Evolutionary conservation across 768 basidiomycete species (phyloP).

Genomic region (Antrodiella citrinella): DNA sequence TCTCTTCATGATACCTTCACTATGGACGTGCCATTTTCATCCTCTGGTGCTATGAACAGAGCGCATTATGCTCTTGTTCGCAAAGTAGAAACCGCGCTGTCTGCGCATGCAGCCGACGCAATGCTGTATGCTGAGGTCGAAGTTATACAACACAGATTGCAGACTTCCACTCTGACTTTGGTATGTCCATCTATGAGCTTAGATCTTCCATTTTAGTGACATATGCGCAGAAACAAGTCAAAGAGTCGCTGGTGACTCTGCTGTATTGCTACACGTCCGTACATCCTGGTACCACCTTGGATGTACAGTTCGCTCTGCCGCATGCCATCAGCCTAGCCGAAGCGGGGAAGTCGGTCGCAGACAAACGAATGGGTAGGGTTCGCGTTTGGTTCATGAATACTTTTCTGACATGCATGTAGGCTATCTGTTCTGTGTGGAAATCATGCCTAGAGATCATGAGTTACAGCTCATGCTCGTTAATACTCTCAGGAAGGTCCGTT

Average conservation of each 20-base stretch:
- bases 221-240: slow-evolving; percentile 45
- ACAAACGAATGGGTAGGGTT: slow-evolving; percentile 60
- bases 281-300: slow-evolving; percentile 34
- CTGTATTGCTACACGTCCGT: slow-evolving; percentile 58
- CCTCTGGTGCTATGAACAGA: slow-evolving; percentile 71
- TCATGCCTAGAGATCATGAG: slow-evolving; percentile 64
- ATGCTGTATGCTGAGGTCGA: slow-evolving; percentile 52
- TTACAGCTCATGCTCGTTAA: slow-evolving; percentile 80
- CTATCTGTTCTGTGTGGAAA: slow-evolving; percentile 68
- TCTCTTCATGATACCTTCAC: slow-evolving; percentile 4
- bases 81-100: slow-evolving; percentile 55
- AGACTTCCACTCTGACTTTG: slow-evolving; percentile 38
- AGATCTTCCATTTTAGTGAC: not conserved
- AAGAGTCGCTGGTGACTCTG: slow-evolving; percentile 59
- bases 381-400: not conserved
- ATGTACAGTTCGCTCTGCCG: slow-evolving; percentile 63
- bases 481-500: slow-evolving; percentile 66
- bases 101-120: slow-evolving; percentile 53
- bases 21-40: slow-evolving; percentile 75
- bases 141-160: slow-evolving; percentile 43
- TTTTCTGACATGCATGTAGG: slow-evolving; percentile 32
- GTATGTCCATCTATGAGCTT: slow-evolving; percentile 33
- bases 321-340: slow-evolving; percentile 76
- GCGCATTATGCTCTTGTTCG: slow-evolving; percentile 71
- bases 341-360: slow-evolving; percentile 47